These are phyloP conservation scores for Pleurozium schreberi DNA, from an alignment of 225 moss, liverwort and hornwort genomes.

Conservation along the genomic window DNA sequence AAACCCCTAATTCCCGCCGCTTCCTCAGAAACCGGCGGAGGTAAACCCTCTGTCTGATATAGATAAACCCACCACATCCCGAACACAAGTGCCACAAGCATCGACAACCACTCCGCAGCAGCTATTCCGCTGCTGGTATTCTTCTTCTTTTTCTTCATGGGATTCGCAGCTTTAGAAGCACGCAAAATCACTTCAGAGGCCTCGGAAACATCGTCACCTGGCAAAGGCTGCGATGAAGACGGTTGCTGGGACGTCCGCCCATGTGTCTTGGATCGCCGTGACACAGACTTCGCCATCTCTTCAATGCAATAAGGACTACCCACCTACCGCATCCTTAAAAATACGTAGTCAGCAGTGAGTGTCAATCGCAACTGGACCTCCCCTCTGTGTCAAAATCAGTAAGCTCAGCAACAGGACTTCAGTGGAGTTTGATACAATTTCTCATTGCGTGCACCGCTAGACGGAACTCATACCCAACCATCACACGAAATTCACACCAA, in stretches of 20 bases:
- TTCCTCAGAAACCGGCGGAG: constrained; percentile 38
- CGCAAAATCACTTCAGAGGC: constrained; percentile 2
- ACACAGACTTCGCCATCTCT: constrained; percentile 22
- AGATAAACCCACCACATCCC: constrained; percentile 26
- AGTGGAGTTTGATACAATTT: not conserved
- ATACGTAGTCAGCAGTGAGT: not conserved
- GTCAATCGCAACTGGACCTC: not conserved
- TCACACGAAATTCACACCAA: too few relatives aligned
- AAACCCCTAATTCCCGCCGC: constrained; percentile 53
- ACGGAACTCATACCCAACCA: not conserved
- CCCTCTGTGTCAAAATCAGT: not conserved
- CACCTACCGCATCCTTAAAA: not conserved
- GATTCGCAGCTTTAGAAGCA: not conserved
- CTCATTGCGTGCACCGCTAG: not conserved
- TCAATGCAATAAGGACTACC: not conserved
- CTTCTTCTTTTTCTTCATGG: not conserved
- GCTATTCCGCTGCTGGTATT: constrained; percentile 9
- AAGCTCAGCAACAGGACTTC: not conserved
- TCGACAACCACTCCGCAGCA: constrained; percentile 60
- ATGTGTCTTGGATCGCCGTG: constrained; percentile 1
- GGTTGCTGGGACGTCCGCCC: not conserved
- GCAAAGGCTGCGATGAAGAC: not conserved
- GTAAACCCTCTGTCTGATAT: constrained; percentile 44
- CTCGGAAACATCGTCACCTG: not conserved
- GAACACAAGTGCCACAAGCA: constrained; percentile 47